A percentile compares a stretch with the other conserved stretches of the same genome.
Evolutionary conservation across 1,139 yeast species (phyloP).

Genomic region (Sugiyamaella paludigena): DNA sequence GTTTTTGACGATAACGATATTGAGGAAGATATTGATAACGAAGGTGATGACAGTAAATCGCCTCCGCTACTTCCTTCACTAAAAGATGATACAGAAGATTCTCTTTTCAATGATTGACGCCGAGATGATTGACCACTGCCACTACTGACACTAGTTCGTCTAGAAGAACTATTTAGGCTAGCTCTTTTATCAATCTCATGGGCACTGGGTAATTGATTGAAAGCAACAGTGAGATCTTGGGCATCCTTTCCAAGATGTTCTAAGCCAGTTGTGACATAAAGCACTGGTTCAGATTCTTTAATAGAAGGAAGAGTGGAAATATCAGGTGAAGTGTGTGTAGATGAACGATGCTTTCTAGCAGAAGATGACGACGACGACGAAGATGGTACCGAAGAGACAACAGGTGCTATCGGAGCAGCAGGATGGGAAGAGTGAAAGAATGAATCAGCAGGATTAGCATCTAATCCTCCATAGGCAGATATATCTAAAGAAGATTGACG

Average conservation of each 20-base stretch:
- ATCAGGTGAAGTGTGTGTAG: slow-evolving; percentile 20
- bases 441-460: not conserved
- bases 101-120: slow-evolving; percentile 10
- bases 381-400: slow-evolving; percentile 11
- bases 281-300: slow-evolving; percentile 29
- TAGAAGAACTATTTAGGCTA: slow-evolving; percentile 4
- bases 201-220: slow-evolving; percentile 30
- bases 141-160: slow-evolving; percentile 34
- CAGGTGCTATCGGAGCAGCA: slow-evolving; percentile 5
- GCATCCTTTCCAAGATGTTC: slow-evolving; percentile 45
- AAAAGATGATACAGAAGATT: slow-evolving; percentile 7
- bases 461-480: not conserved
- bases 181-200: slow-evolving; percentile 10
- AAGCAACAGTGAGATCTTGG: slow-evolving; percentile 46
- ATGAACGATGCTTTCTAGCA: slow-evolving; percentile 9
- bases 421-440: not conserved
- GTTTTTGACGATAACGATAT: slow-evolving; percentile 36
- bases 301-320: slow-evolving; percentile 23
- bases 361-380: slow-evolving; percentile 12
- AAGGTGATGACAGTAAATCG: slow-evolving; percentile 1
- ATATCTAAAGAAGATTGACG: slow-evolving; percentile 17
- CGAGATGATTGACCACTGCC: slow-evolving; percentile 33
- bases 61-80: slow-evolving; percentile 1
- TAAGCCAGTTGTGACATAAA: slow-evolving; percentile 22
- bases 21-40: slow-evolving; percentile 35